Evolutionary conservation across 108 stramenopile species (phyloP), one percentile per base, ranked within the genome.

Genomic region (Tribonema minus): DNA sequence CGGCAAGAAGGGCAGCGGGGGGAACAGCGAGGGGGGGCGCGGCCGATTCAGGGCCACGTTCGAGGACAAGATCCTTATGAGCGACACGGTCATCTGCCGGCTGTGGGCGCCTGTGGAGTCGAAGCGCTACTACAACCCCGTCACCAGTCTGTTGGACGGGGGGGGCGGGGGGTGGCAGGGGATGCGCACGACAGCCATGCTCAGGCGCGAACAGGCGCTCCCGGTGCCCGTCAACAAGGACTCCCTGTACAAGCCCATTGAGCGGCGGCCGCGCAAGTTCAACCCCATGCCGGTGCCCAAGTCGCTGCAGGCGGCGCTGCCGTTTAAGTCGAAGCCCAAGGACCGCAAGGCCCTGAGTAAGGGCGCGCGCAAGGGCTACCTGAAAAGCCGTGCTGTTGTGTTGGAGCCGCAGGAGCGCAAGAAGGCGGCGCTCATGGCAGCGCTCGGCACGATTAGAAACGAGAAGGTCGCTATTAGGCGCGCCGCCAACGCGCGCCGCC

Each of bases 61-160:
- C 71, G 98, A 99, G 87, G 98, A 99, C 82, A 97, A 98, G 88
- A 95, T 99, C 77, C 76, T 97, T 9, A 74, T 92, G 82, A 92
- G 92, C 54, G 98, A 99, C 71, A 94, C 98, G 61, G 91, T 99
- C 2, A 92, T 98, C 79, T 95, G 95, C 80, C 89, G 96, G 23
- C 91, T 94, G 0, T 99, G 98, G 98, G 95, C 97, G 82, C 96
- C 96, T 2, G 96, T 99, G 0, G 90, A 92, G 64, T n/a, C 91
- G 58, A 90, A 91, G 80, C 79, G 90, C 63, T 97, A 95, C 84
- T 99, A 92, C 90, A 96, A 96, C 78, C 96, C 96, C 27, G 94
- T 99, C 6, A 92, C 92, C 12, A 90, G 92, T 3, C 90, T 97
- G 29, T 72, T 96, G 40, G 82, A 75, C 30, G 70, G 28, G 25